Conservation (phyloP, 1,139 yeast genomes). For the Cylindricascospora bacillispora region DNA sequence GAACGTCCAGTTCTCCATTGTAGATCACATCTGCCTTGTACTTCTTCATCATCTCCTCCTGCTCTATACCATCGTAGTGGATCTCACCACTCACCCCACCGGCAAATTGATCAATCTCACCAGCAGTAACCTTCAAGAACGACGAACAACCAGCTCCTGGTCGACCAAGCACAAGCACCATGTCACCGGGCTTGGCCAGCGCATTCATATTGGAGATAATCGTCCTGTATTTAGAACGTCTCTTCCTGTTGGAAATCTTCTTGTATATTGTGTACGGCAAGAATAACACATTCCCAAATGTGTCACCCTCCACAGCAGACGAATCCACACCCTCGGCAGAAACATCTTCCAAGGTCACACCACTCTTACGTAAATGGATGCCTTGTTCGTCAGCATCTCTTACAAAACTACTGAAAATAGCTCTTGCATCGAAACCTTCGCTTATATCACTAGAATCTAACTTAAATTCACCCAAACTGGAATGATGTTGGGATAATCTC, state of each 20-base stretch:
- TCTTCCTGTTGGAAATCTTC: conserved; percentile 15
- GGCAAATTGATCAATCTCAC: conserved; percentile 29
- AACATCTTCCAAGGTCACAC: conserved; percentile 37
- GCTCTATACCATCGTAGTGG: conserved; percentile 40
- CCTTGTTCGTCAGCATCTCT: conserved; percentile 30
- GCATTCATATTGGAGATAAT: conserved; percentile 35
- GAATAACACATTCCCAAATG: conserved; percentile 36
- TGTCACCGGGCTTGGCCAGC: conserved; percentile 42
- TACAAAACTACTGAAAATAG: conserved; percentile 11
- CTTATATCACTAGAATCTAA: conserved; percentile 1
- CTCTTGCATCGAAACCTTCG: conserved; percentile 13
- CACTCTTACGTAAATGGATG: conserved; percentile 33
- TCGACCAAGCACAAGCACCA: conserved; percentile 49
- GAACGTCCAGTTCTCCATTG: conserved; percentile 41
- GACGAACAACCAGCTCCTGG: conserved; percentile 63
- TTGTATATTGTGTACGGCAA: conserved; percentile 27
- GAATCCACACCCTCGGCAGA: conserved; percentile 38
- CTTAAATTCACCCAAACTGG: conserved; percentile 6
- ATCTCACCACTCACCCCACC: conserved; percentile 26
- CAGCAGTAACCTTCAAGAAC: conserved; percentile 41
- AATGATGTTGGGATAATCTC: conserved; percentile 15
- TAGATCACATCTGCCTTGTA: conserved; percentile 40
- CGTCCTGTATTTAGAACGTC: conserved; percentile 24
- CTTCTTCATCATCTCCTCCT: conserved; percentile 33
- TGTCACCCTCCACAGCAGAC: conserved; percentile 34